Evolutionary conservation across 805 yeast genomes (phyloP).

Genomic region (Lachancea nothofagi): DNA sequence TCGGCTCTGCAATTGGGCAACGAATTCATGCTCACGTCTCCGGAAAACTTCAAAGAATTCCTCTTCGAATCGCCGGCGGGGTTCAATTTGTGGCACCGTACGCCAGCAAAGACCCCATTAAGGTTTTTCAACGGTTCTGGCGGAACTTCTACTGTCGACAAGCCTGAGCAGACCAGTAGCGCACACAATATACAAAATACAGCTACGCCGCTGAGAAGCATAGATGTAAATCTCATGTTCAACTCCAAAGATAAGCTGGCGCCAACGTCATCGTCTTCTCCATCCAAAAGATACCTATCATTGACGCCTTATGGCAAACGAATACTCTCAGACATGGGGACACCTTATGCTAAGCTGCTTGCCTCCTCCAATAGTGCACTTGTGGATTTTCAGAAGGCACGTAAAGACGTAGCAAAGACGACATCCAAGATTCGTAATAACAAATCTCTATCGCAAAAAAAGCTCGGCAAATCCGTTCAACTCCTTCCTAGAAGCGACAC

Average conservation of each 20-base stretch:
- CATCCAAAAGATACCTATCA: conserved; percentile 27
- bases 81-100: conserved; percentile 28
- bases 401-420: conserved; percentile 18
- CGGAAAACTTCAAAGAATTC: conserved; percentile 33
- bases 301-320: conserved; percentile 33
- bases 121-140: conserved; percentile 24
- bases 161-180: conserved; percentile 1
- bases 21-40: conserved; percentile 32
- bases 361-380: conserved; percentile 30
- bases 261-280: conserved; percentile 21
- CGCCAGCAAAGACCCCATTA: conserved; percentile 35
- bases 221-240: conserved; percentile 33
- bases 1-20: conserved; percentile 28
- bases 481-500: too few relatives aligned
- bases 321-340: conserved; percentile 29
- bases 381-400: conserved; percentile 31
- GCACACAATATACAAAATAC: conserved; percentile 10
- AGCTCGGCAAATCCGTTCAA: neutral
- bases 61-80: conserved; percentile 32
- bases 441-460: neutral
- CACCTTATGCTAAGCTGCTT: conserved; percentile 25
- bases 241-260: conserved; percentile 20
- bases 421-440: neutral
- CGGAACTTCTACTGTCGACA: neutral
- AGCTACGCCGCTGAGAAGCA: conserved; percentile 29